Conservation (phyloP, 768 basidiomycete genomes). For the Kwoniella sp. region DNA sequence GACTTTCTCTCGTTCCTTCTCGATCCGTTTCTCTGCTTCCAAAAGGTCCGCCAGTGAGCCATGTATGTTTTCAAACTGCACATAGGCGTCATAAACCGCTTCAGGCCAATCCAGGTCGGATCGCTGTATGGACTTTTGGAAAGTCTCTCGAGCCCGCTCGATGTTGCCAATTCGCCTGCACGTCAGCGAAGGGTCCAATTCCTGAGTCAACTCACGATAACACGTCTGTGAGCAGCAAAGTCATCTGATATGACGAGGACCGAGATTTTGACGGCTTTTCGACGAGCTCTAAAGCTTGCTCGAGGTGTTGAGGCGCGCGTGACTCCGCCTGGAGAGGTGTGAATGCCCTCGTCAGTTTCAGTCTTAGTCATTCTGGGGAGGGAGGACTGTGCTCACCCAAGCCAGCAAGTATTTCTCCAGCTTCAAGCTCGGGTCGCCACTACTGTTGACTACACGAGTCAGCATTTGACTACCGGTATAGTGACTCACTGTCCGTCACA, state of each 20-base stretch:
- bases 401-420: slow-evolving; percentile 81
- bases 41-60: slow-evolving; percentile 66
- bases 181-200: neutral
- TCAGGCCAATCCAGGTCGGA: slow-evolving; percentile 89
- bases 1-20: slow-evolving; percentile 54
- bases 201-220: slow-evolving; percentile 25
- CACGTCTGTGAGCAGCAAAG: slow-evolving; percentile 31
- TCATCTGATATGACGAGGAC: slow-evolving; percentile 37
- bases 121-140: slow-evolving; percentile 68
- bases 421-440: slow-evolving; percentile 74
- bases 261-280: slow-evolving; percentile 31
- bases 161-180: slow-evolving; percentile 52
- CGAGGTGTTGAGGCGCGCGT: slow-evolving; percentile 22
- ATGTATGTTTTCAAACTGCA: slow-evolving; percentile 80
- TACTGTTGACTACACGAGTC: slow-evolving; percentile 61
- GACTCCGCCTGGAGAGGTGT: slow-evolving; percentile 30
- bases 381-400: slow-evolving; percentile 63
- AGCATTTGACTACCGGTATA: neutral
- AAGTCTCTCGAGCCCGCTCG: slow-evolving; percentile 68
- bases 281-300: slow-evolving; percentile 62
- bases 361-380: slow-evolving; percentile 8
- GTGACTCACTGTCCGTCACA: slow-evolving; percentile 29
- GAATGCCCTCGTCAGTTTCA: neutral
- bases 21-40: slow-evolving; percentile 28
- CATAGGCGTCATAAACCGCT: slow-evolving; percentile 86